Evolutionary conservation across 192 early-diverging fungal genomes (phyloP), one percentile per base, ranked within the genome.

Genomic region (Rhizoclosmatium globosum): DNA sequence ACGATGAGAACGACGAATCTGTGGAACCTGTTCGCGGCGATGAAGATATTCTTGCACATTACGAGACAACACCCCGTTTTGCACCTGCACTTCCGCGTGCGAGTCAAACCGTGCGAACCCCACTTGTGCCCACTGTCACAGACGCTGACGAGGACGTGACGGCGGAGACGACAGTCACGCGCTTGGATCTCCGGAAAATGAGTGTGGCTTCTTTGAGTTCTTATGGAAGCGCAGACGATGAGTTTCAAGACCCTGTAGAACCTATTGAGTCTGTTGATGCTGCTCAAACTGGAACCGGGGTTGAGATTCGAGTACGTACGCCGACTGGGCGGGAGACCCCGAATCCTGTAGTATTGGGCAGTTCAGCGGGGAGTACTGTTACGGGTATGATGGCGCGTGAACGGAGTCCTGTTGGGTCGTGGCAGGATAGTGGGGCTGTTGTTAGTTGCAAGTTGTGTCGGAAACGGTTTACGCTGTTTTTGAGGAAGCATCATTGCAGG

Each of bases 401-500:
- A 48, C 31, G 46, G 68, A 64, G 44, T 9, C 64, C 80, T 4
- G 17, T 65, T 1, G 41, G 53, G 15, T 53, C 65, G 3, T 98
- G 96, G 96, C 94, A 96, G 79, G 85, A 88, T 0, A 95, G 96
- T 79, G 82, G 90, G 15, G 88, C 92, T 13, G 92, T 91, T 0
- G 80, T 81, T 0, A 78, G 87, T 2, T 98, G 96, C 82, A 85
- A 88, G 39, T 82, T 86, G 38, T 97, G 96, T 76, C 79, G 77
- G 7, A 79, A 84, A 23, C 86, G 88, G 17, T 98, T 98, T 81
- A 89, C 89, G 0, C 75, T 98, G 23, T 94, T 92, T 65, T 67
- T 93, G 47, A 83, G 96, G 64, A 88, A 95, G 64, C 96, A 97
- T 79, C 96, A 98, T 82, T 98, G 96, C 81, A 88, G 96, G 83